Evolutionary conservation across 352 stramenopile species (phyloP), one percentile per base, ranked within the genome.

Genomic region (Phytophthora podocarpi): DNA sequence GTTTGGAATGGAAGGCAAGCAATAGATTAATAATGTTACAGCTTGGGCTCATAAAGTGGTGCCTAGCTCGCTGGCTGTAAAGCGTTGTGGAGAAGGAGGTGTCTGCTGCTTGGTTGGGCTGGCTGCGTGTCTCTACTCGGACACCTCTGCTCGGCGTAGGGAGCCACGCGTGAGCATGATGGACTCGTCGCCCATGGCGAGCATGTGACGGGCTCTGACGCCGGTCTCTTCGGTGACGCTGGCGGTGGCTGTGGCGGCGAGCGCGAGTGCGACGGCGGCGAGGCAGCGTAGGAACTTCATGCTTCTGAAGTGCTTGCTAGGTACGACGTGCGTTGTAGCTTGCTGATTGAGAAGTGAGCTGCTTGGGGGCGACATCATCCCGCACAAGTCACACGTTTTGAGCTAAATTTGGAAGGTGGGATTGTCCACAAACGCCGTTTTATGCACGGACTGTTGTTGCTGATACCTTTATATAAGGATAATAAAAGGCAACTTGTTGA

Each of bases 181-280:
- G 30, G 51, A 73, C 28, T 70, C 64, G 28, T 73, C 64, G 11
- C 64, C 52, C 52, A 69, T 61, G 16, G 64, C 59, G 15, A 73
- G 35, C 52, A 73, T 70, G 35, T 73, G 52, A 21, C 64, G 59
- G 1, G 52, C 59, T 21, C 20, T 35, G 20, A 61, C 35, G 9
- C 46, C 23, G 12, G 64, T 66, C 24, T 73, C 64, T 66, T 61
- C 30, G 13, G 43, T 27, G 42, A 10, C 4, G 31, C 10, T 31
- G 26, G 18, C 28, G 30, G 36, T 20, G 47, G 28, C 13, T 1
- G 24, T 20, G 11, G 18, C 15, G 35, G 31, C 20, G 34, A 67
- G 13, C 16, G 18, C 49, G 23, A 64, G 20, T 7, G 18, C 31
- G 21, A 39, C 10, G 20, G 43, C 2, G 12, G 27, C 6, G 21